A percentile compares a stretch with the other conserved stretches of the same genome.
phyloP scores from a whole-genome alignment of 2,329 filamentous ascomycete genomes.

The Xylariaceae sp. region DNA sequence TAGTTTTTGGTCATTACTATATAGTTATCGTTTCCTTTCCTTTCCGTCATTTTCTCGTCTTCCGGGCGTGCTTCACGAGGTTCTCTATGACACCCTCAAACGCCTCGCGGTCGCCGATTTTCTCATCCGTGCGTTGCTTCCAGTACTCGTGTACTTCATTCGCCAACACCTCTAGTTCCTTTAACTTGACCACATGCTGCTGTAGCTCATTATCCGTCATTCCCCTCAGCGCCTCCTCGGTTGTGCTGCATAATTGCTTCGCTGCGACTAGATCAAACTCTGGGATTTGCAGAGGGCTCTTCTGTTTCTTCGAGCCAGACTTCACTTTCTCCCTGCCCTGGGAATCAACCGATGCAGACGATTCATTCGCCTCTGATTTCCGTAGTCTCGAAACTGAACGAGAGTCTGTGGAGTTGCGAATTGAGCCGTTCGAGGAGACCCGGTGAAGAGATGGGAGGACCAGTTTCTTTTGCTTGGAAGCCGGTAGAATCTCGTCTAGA shows the following conservation, averaged over 20 bases:
- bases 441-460: conserved; percentile 68
- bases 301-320: conserved; percentile 38
- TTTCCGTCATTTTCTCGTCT: conserved; percentile 67
- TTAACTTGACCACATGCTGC: conserved; percentile 63
- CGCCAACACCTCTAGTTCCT: conserved; percentile 64
- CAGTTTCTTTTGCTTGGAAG: conserved; percentile 96
- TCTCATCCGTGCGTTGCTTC: conserved; percentile 79
- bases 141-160: conserved; percentile 81
- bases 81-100: conserved; percentile 98
- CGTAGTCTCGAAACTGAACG: conserved; percentile 44
- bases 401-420: conserved; percentile 51
- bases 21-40: conserved; percentile 3
- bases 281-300: conserved; percentile 62
- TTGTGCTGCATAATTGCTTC: conserved; percentile 73
- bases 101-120: conserved; percentile 83
- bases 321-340: conserved; percentile 46
- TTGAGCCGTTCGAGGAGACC: conserved; percentile 45
- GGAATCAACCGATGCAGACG: conserved; percentile 54
- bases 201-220: conserved; percentile 73
- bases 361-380: conserved; percentile 47
- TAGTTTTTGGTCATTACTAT: conserved; percentile 10
- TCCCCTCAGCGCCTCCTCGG: conserved; percentile 73
- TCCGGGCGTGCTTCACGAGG: conserved; percentile 82
- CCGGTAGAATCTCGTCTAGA: conserved; percentile 92
- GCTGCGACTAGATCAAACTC: conserved; percentile 75